Evolutionary conservation across 129 eudicot species (phyloP).

Genomic region (Lactuca saligna): DNA sequence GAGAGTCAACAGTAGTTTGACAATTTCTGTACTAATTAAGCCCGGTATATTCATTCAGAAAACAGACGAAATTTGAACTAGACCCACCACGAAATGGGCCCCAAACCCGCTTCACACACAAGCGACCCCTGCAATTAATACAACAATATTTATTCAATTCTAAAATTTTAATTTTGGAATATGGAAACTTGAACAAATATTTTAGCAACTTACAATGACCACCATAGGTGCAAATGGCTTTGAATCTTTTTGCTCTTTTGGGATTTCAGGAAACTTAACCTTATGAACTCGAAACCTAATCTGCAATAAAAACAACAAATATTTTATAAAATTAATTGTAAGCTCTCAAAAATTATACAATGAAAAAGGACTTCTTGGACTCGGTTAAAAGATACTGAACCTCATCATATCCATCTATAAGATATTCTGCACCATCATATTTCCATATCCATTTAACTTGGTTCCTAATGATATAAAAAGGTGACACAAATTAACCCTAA

Average conservation of each 20-base stretch:
- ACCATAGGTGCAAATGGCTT: conserved; percentile 92
- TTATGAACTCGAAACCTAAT: conserved; percentile 74
- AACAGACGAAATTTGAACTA: not conserved
- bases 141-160: no score
- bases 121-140: conserved; percentile 34
- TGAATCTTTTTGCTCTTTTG: conserved; percentile 57
- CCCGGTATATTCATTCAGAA: no score
- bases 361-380: no score
- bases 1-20: not conserved
- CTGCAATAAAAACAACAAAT: conserved; percentile 39
- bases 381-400: conserved; percentile 29
- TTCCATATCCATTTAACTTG: conserved; percentile 70
- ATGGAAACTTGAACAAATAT: not conserved
- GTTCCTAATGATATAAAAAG: conserved; percentile 43
- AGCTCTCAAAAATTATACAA: conserved; percentile 2
- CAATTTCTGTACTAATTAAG: not conserved
- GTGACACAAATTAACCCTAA: not conserved
- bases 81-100: conserved; percentile 42
- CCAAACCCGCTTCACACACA: conserved; percentile 31
- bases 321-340: not conserved
- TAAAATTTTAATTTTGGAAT: not conserved
- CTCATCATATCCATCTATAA: conserved; percentile 64
- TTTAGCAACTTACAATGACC: conserved; percentile 56
- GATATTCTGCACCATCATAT: conserved; percentile 45
- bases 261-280: conserved; percentile 65